Percentiles rank a stretch among this genome's conserved stretches.
phyloP scores from a whole-genome alignment of 2,329 filamentous ascomycete species.

The Cladophialophora immunda region DNA sequence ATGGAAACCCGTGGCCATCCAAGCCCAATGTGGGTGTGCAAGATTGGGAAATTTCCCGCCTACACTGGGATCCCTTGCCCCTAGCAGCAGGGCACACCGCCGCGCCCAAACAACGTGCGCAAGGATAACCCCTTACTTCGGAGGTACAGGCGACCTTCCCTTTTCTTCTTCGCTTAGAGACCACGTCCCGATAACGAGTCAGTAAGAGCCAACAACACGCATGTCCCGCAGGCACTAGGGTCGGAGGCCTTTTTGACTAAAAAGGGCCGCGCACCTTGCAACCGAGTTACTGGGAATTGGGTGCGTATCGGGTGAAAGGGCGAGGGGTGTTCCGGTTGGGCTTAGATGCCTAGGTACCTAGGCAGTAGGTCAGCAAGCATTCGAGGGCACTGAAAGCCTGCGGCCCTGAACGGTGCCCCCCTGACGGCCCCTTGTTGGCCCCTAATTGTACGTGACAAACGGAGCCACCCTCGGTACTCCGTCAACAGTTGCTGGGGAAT shows the following conservation, averaged over 20 bases:
- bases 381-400: neutral
- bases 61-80: neutral
- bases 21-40: neutral
- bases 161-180: constrained; percentile 17
- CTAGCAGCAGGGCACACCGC: constrained; percentile 11
- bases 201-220: constrained; percentile 2
- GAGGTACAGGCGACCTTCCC: constrained; percentile 20
- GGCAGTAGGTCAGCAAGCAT: too few relatives aligned
- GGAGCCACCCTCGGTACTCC: neutral
- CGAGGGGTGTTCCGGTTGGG: neutral
- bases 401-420: neutral
- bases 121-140: constrained; percentile 10
- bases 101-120: neutral
- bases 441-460: neutral
- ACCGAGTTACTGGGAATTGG: constrained; percentile 14
- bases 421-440: too few relatives aligned
- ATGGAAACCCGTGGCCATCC: neutral
- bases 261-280: neutral
- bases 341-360: too few relatives aligned
- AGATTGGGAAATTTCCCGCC: neutral
- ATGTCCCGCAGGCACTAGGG: neutral
- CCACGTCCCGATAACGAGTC: constrained; percentile 6
- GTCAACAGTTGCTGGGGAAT: neutral
- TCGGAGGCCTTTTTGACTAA: neutral
- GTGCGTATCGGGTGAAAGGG: neutral